A percentile compares a stretch with the other conserved stretches of the same genome.
Evolutionary conservation across 208 protist species (phyloP).

Genomic region (Trypanosomatidae sp.): DNA sequence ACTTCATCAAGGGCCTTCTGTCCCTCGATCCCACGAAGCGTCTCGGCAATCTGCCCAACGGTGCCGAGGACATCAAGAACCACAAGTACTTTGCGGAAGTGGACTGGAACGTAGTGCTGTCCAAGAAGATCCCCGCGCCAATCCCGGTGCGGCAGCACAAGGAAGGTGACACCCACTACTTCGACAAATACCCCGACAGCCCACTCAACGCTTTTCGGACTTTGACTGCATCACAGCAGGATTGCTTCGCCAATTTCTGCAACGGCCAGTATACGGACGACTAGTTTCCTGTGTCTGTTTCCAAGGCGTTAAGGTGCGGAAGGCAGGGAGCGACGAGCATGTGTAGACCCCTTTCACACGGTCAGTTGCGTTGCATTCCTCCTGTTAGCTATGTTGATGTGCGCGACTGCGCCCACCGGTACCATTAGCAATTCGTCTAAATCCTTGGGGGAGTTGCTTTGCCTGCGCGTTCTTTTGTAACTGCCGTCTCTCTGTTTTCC

Average conservation of each 20-base stretch:
- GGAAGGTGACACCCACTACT: slow-evolving; percentile 88
- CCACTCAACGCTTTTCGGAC: slow-evolving; percentile 69
- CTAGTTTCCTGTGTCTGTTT: slow-evolving; percentile 16
- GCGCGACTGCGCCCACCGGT: background rate
- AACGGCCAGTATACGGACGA: slow-evolving; percentile 80
- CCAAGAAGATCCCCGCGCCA: slow-evolving; percentile 78
- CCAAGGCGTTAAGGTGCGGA: background rate
- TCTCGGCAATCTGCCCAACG: slow-evolving; percentile 88
- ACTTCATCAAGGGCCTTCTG: slow-evolving; percentile 86
- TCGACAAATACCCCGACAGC: slow-evolving; percentile 92
- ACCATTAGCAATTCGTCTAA: background rate
- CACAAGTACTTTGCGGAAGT: slow-evolving; percentile 97
- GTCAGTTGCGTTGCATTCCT: background rate
- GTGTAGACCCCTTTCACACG: slow-evolving; percentile 1
- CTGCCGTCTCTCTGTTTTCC: slow-evolving; percentile 1
- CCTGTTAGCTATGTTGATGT: background rate
- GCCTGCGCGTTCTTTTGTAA: slow-evolving; percentile 2
- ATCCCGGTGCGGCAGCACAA: slow-evolving; percentile 82
- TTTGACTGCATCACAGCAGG: slow-evolving; percentile 78
- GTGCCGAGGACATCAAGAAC: slow-evolving; percentile 94
- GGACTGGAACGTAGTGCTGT: slow-evolving; percentile 91
- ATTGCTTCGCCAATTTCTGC: slow-evolving; percentile 89
- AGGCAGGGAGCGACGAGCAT: background rate
- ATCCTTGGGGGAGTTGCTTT: background rate
- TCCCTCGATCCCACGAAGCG: slow-evolving; percentile 82